Percentiles rank a stretch among this genome's conserved stretches.
These are phyloP conservation scores for Phialophora chinensis DNA, from an alignment of 2,329 filamentous ascomycete genomes.

Conservation along the genomic window DNA sequence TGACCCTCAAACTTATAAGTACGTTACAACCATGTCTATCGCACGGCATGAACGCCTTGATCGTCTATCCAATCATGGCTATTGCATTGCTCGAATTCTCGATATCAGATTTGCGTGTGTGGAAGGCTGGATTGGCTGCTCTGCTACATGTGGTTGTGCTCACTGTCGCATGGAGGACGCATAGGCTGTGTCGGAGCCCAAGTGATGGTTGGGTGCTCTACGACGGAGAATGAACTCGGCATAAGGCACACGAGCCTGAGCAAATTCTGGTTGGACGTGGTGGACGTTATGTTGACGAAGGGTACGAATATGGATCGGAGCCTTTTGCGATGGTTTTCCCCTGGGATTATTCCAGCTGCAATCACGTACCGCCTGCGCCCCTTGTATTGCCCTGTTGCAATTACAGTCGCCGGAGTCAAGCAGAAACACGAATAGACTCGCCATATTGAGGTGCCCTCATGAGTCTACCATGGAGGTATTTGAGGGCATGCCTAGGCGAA, in stretches of 20 bases:
- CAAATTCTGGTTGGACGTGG: not conserved
- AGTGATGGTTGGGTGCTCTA: conserved; percentile 6
- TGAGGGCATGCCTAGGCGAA: too few relatives aligned
- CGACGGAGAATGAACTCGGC: conserved; percentile 8
- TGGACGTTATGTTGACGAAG: not conserved
- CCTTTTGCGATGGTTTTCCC: not conserved
- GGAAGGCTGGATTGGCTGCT: conserved; percentile 31
- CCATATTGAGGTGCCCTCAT: not conserved
- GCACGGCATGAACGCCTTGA: conserved; percentile 32
- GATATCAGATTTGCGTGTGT: conserved; percentile 26
- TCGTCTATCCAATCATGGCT: conserved; percentile 37
- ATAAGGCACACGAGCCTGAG: not conserved
- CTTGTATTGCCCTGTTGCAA: not conserved
- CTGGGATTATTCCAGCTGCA: not conserved
- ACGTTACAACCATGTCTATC: conserved; percentile 37
- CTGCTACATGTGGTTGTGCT: conserved; percentile 31
- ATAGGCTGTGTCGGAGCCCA: conserved; percentile 28
- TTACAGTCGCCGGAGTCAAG: not conserved
- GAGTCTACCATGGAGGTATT: too few relatives aligned
- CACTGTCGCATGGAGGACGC: conserved; percentile 25
- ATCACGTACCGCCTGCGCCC: not conserved
- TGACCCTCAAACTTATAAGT: conserved; percentile 35
- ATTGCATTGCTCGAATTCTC: conserved; percentile 37
- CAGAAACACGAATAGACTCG: not conserved
- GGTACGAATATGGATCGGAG: not conserved